phyloP scores from a whole-genome alignment of 2,329 filamentous ascomycete genomes.

The Clarireedia sp. region DNA sequence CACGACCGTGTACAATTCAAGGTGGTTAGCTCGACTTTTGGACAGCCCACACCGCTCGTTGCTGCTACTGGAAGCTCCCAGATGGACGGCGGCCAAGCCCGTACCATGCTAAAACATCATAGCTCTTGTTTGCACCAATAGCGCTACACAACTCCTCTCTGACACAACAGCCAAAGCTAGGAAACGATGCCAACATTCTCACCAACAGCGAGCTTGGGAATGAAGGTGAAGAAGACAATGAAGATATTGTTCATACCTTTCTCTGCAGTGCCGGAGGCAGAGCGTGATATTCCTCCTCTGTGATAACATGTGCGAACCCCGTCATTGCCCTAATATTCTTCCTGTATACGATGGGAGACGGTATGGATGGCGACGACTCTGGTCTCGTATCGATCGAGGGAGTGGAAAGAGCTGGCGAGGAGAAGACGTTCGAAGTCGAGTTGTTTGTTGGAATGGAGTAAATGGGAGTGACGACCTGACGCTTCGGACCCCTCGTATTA shows the following conservation, averaged over 20 bases:
- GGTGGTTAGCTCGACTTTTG: background rate
- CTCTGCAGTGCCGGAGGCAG: conserved; percentile 42
- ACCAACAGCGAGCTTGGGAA: background rate
- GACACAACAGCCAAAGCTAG: background rate
- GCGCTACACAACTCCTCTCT: background rate
- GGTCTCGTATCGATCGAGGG: conserved; percentile 23
- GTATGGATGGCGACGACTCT: conserved; percentile 14
- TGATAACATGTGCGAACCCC: conserved; percentile 21
- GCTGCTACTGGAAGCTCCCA: conserved; percentile 1
- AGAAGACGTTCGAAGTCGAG: conserved; percentile 13
- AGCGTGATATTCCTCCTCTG: conserved; percentile 42
- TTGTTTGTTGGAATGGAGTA: conserved; percentile 16
- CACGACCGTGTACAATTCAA: conserved; percentile 5
- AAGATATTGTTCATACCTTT: conserved; percentile 36
- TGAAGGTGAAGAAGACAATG: conserved; percentile 2
- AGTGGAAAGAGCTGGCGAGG: conserved; percentile 22
- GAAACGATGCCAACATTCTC: background rate
- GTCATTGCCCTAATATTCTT: conserved; percentile 29
- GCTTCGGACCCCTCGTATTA: conserved; percentile 1
- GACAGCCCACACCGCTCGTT: background rate
- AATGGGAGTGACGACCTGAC: conserved; percentile 11
- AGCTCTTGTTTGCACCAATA: background rate
- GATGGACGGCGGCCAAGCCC: background rate
- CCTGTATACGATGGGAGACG: conserved; percentile 18
- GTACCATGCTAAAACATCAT: conserved; percentile 4